A percentile compares a stretch with the other conserved stretches of the same genome.
Conservation (phyloP, 371 early-diverging fungal genomes). For the Syncephalastrum contaminatum region DNA sequence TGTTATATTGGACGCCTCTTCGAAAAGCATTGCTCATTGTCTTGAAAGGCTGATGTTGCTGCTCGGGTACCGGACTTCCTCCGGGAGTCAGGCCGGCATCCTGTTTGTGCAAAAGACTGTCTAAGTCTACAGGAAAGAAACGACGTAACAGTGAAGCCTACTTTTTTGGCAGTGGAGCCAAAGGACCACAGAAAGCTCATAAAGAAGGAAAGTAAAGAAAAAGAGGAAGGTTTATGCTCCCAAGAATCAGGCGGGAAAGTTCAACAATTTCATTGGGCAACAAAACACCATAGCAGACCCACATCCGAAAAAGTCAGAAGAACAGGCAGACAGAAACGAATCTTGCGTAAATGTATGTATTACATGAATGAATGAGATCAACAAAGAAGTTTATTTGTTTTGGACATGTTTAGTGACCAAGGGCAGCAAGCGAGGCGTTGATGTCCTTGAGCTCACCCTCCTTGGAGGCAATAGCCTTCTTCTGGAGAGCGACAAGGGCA, state of each 20-base stretch:
- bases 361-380: too few relatives aligned
- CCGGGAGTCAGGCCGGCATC: constrained; percentile 13
- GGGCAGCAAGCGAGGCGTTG: constrained; percentile 37
- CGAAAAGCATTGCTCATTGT: constrained; percentile 48
- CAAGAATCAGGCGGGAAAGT: too few relatives aligned
- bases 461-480: constrained; percentile 45
- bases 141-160: neutral
- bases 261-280: too few relatives aligned
- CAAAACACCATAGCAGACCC: too few relatives aligned
- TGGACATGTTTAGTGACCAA: constrained; percentile 29
- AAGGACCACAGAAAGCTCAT: constrained; percentile 49
- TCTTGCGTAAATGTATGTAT: too few relatives aligned
- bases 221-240: too few relatives aligned
- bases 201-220: constrained; percentile 6
- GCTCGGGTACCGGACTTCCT: constrained; percentile 6
- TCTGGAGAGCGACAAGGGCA: constrained; percentile 34
- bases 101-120: constrained; percentile 6
- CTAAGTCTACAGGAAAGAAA: neutral
- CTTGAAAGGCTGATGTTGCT: constrained; percentile 31
- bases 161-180: constrained; percentile 32
- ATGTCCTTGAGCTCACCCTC: constrained; percentile 41
- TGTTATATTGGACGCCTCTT: constrained; percentile 58
- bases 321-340: too few relatives aligned
- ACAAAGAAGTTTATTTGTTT: too few relatives aligned
- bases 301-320: too few relatives aligned